Base-by-base conservation (phyloP, 169 alveolate genomes). In the Ichthyophthirius multifiliis region DNA sequence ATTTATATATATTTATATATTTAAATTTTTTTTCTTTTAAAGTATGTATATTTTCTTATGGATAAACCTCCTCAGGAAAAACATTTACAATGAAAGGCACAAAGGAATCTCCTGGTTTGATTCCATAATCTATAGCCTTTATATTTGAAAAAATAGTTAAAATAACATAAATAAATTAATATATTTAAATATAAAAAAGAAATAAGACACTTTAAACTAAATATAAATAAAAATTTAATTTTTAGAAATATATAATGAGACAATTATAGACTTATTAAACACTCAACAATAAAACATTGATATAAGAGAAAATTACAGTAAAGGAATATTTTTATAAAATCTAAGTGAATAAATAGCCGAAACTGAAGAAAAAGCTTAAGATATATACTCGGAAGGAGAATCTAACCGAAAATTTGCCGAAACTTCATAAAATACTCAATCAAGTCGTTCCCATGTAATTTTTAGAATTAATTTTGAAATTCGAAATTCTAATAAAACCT, bases 11-110 rank as follows among this genome's bases (percentile, higher is more conserved):
- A 18, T 16, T 18, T 23, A 55, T 15, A 27, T 3, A 55, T 5
- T 1, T 3, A n/a, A n/a, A n/a, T n/a, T n/a, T n/a, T n/a, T n/a
- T n/a, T n/a, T n/a, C 23, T 18, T 48, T 13, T 18, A 55, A 27
- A 55, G 71, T 55, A 27, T 55, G 71, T 23, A 62, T 76, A 41
- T 76, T 65, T 30, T 75, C 83, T 23, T 76, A 76, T 76, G 83
- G 83, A 2, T 65, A 76, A 46, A 76, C 83, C 18, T 31, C 65
- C 41, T 76, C 83, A n/a, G 83, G 83, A 48, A 76, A 76, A 43
- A 76, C 90, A 31, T 85, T 65, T 37, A 85, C 93, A 4, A 87
- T 87, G 93, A 74, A 83, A 63, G 93, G 93, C 10, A 75, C 78
- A 0, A 35, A 79, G n/a, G 73, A 64, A 12, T 48, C 74, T 32